phyloP scores from a whole-genome alignment of 1,284 basidiomycete genomes.

The Phenoliferia sp. region DNA sequence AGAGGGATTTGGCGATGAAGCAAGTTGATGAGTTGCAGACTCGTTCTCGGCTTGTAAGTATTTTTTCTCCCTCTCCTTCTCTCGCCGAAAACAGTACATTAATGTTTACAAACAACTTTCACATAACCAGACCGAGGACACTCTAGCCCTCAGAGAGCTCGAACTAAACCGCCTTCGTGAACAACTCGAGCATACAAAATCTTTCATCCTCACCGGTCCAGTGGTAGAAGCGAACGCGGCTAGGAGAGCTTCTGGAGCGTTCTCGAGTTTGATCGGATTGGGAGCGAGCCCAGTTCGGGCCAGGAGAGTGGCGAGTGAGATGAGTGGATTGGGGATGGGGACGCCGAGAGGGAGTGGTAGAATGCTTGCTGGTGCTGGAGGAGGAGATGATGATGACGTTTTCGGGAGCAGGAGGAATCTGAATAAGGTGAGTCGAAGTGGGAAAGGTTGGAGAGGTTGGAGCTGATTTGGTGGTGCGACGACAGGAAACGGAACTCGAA shows the following conservation, averaged over 20 bases:
- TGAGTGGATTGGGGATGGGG: constrained; percentile 24
- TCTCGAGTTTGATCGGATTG: constrained; percentile 3
- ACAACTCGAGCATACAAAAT: constrained; percentile 22
- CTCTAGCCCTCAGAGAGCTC: constrained; percentile 14
- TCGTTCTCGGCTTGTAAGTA: constrained; percentile 1
- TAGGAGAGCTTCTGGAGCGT: constrained; percentile 11
- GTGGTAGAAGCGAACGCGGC: constrained; percentile 20
- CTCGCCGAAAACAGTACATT: no score
- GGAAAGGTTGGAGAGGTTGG: no score
- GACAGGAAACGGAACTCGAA: constrained; percentile 13
- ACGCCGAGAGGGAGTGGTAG: no score
- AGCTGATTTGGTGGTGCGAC: not conserved
- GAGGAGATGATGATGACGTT: no score
- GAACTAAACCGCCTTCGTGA: constrained; percentile 20
- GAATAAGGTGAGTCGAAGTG: no score
- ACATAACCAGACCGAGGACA: constrained; percentile 6
- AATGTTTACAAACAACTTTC: not conserved
- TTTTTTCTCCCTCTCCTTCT: not conserved
- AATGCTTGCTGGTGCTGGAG: no score
- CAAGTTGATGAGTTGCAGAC: constrained; percentile 16
- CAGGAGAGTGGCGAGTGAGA: constrained; percentile 14
- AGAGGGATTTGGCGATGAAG: constrained; percentile 8
- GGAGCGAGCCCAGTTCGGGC: constrained; percentile 16
- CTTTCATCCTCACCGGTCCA: constrained; percentile 28
- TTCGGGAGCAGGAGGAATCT: no score